Evolutionary conservation across 1,284 basidiomycete genomes (phyloP), one percentile per base, ranked within the genome.

Genomic region (Tilletia setariae): DNA sequence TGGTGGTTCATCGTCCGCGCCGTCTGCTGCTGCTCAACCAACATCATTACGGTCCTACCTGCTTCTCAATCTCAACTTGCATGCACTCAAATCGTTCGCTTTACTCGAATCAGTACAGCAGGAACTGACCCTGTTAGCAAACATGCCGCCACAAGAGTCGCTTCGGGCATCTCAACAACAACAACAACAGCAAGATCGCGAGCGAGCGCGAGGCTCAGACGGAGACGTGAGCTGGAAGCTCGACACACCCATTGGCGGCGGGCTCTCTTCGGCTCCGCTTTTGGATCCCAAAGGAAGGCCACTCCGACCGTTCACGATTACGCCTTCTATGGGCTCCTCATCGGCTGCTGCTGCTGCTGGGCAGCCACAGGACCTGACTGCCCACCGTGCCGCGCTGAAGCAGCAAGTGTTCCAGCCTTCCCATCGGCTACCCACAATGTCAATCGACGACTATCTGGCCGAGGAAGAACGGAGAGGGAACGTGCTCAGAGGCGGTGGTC

Each of bases 371-470:
- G 94, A 66, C 89, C 82, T 83, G 2, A 79, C 80, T n/a, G 84
- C 83, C 30, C 71, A 66, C 65, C 78, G 83, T 8, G 89, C 86
- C 78, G 72, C 86, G 23, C 91, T 94, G 88, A 90, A 89, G 19
- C 4, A 23, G 19, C 53, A 59, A 25, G 94, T 98, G 1, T 98
- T 98, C 84, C 87, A 89, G 16, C 88, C 92, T 2, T 88, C 87
- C n/a, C 89, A 97, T 82, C 87, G 90, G 25, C 85, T 98, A 35
- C 95, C 95, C 2, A 95, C 93, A 0, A 98, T 99, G 96, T 88
- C 90, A 0, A 89, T 98, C 74, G 95, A 98, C 79, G 92, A 98
- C 83, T 98, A 95, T 80, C 87, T 98, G 25, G 89, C 91, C 74
- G 89, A 94, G 70, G 95, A 98, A 82, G 84, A 86, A 66, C 85